Conservation (phyloP, 805 yeast genomes). For the Candida saitoana region DNA sequence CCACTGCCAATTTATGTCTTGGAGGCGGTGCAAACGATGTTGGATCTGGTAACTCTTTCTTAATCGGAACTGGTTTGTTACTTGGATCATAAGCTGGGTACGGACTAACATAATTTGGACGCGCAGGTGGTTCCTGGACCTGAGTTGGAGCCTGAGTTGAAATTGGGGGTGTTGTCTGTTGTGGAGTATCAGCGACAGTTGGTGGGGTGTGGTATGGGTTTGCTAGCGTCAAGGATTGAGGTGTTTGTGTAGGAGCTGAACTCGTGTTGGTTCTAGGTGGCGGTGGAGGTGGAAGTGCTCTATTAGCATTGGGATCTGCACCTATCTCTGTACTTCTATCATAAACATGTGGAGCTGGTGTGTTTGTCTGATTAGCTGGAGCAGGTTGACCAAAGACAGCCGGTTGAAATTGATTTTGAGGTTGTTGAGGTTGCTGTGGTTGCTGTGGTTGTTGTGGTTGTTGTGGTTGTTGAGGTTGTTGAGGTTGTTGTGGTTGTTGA, state of each 20-base stretch:
- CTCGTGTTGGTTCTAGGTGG: conserved; percentile 7
- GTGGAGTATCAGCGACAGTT: background rate
- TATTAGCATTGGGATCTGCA: background rate
- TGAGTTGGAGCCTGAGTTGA: background rate
- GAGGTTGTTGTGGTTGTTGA: conserved; percentile 7
- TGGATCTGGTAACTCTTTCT: conserved; percentile 31
- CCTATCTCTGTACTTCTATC: background rate
- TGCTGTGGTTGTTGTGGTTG: conserved; percentile 7
- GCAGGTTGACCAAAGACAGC: conserved; percentile 6
- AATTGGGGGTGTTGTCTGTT: background rate
- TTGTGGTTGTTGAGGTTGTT: conserved; percentile 7
- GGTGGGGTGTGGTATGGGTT: conserved; percentile 8
- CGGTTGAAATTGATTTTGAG: conserved; percentile 8
- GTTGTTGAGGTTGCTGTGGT: conserved; percentile 4
- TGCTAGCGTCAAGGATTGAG: conserved; percentile 2
- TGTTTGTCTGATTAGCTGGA: conserved; percentile 6
- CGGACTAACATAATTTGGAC: background rate
- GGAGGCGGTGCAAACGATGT: conserved; percentile 41
- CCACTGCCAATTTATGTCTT: conserved; percentile 27
- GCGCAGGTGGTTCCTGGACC: background rate
- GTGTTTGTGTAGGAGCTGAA: background rate
- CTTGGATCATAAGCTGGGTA: background rate
- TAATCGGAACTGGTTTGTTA: conserved; percentile 10
- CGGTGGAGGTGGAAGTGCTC: conserved; percentile 6
- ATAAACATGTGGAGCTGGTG: conserved; percentile 6